Percentiles rank a stretch among this genome's conserved stretches.
phyloP scores from a whole-genome alignment of 306 rosid species.

The Malus fusca region DNA sequence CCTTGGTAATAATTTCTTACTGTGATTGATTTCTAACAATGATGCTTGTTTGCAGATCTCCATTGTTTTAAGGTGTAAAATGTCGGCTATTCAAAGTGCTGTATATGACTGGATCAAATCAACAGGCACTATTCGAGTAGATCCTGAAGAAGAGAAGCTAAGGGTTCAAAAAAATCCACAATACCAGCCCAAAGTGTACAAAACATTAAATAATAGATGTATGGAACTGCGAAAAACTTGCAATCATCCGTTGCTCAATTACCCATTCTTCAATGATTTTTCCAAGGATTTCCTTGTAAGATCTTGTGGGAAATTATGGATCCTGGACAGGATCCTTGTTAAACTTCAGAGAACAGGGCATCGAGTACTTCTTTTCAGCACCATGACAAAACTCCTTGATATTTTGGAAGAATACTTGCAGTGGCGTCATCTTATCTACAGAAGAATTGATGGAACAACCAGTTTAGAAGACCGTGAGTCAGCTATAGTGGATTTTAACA shows the following conservation, averaged over 20 bases:
- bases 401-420: conserved; percentile 90
- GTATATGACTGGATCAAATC: conserved; percentile 92
- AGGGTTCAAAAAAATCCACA: conserved; percentile 63
- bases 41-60: conserved; percentile 66
- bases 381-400: conserved; percentile 95
- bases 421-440: conserved; percentile 73
- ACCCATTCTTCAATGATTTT: conserved; percentile 56
- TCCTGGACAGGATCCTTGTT: conserved; percentile 82
- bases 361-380: conserved; percentile 91
- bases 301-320: conserved; percentile 97
- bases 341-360: conserved; percentile 95
- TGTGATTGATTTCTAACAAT: conserved; percentile 19
- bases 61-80: conserved; percentile 71
- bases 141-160: conserved; percentile 77
- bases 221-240: conserved; percentile 98
- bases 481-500: conserved; percentile 90
- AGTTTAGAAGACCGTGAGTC: conserved; percentile 96
- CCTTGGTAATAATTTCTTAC: conserved; percentile 9
- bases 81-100: conserved; percentile 94
- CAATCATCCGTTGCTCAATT: conserved; percentile 91
- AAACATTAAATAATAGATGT: conserved; percentile 85
- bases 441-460: conserved; percentile 97
- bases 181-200: conserved; percentile 73
- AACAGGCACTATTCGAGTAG: conserved; percentile 93
- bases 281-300: conserved; percentile 65